Evolutionary conservation across 148 eudicot species (phyloP), one percentile per base, ranked within the genome.

Genomic region (Agrostemma githago): DNA sequence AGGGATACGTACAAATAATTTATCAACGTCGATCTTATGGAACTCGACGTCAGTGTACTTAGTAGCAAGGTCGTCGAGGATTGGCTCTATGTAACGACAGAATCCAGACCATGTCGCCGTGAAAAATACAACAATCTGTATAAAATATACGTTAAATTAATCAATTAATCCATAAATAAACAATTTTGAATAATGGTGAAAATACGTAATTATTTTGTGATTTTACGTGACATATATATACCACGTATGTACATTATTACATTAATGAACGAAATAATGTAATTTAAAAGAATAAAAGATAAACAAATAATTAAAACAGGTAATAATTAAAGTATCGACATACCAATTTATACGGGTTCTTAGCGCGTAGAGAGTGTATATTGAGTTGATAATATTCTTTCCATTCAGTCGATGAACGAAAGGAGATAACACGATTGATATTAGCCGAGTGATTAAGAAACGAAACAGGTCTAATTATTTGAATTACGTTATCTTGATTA

Each of bases 61-160:
- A 26, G 81, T 77, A 57, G 97, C 89, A 51, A 85, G 79, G 21
- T 87, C 95, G 7, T 86, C 66, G 63, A 91, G 64, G 16, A 79
- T 66, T 7, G 95, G 89, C 44, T 85, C 90, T 80, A 93, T 87
- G 68, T 15, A 51, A 21, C 79, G 79, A 68, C 97, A 93, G 26
- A 94, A 96, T 57, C 84, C 87, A 61, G 92, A 93, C 97, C 98
- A 91, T 41, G 86, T 41, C 16, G 97, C 95, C 54, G 91, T 83
- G 87, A 93, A 91, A 68, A 85, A 85, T 38, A 90, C 79, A 57
- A 93, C 92, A 72, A 90, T 77, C 81, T 79, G 42, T 6, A 42
- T 12, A 19, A 21, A 59, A 4, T 26, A 26, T 26, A 26, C 34
- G 34, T 26, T 26, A 40, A 1, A 20, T n/a, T n/a, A n/a, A n/a